Base-by-base conservation (phyloP, 169 alveolate species). In the Cryptosporidium viatorum region DNA sequence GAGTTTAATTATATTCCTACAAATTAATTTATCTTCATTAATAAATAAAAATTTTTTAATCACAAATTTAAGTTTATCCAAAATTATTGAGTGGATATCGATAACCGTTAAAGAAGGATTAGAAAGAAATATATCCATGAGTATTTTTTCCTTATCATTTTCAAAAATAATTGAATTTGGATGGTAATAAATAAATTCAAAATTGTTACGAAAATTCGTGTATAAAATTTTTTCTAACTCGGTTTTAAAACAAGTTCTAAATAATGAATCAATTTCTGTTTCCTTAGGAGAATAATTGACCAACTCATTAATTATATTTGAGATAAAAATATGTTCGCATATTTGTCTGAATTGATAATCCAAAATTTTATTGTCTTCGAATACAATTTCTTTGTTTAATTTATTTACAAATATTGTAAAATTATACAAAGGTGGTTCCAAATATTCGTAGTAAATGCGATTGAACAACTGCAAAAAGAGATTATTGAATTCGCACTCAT, bases 81-180 rank as follows among this genome's bases (percentile, higher is more conserved):
- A 67, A 60, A 80, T 62, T 43, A 39, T 8, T 4, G 80, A 80
- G 3, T 80, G n/a, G 1, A 2, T 41, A 59, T 26, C 10, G 12
- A 65, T 35, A 18, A 80, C 1, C 26, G 55, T 9, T 16, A 80
- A 33, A 26, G 23, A 29, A n/a, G 89, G 89, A 80, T 80, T 80
- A n/a, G 89, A 59, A 80, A 80, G 35, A 7, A 60, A 80, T 43
- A 80, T 21, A 14, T 80, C 41, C 10, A 65, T 3, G 3, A 80
- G 50, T 16, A 80, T 43, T n/a, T 80, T 43, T 3, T 18, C 58
- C 8, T 59, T 39, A 8, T 62, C 10, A 10, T 39, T 41, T 16
- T 62, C 74, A 1, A 1, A 26, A n/a, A 80, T 26, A 26, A 62
- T 39, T n/a, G 33, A 16, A 37, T 26, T 62, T 5, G 89, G 75